Base-by-base conservation (phyloP, 129 eudicot genomes). In the Calendula officinalis region DNA sequence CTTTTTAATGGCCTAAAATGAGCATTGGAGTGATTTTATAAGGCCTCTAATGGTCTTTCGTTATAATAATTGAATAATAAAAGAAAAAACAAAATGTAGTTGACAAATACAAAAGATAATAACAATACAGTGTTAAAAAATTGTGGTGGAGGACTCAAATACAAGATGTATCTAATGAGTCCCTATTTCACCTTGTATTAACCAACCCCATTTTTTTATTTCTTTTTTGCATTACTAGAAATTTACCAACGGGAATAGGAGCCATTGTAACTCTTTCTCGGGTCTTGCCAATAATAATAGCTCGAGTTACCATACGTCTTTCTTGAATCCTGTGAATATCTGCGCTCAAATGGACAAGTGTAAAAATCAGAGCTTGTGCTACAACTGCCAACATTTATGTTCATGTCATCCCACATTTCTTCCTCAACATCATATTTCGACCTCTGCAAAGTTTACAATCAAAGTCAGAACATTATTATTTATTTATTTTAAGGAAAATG, bases 371-470 rank as follows among this genome's bases (percentile, higher is more conserved):
- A 84, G 30, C 80, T 78, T 60, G 83, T 68, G 46, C 70, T 77
- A 49, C 58, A 69, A 34, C 87, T 73, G 46, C 65, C 60, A 56
- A 56, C 77, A 63, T 67, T 61, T 13, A 56, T 73, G 57, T 76
- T 62, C 61, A 48, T 59, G 8, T 69, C 81, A 43, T 77, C 80
- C 68, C 96, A 84, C 74, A 83, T 77, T 62, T 85, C 95, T 80
- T 87, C 96, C 38, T 88, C 88, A 36, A 66, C 60, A 59, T 91
- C 94, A 68, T 91, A 91, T 70, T 81, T 81, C 33, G 89, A 74
- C 56, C 98, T 84, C 98, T 91, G 78, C 72, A 68, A 61, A 17
- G 22, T 22, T 67, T 9, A 3, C 4, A 54, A 34, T 43, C 5
- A 8, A 35, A 6, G 1, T 22, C 30, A 22, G 30, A n/a, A n/a